Base-by-base conservation (phyloP, 2,329 filamentous ascomycete genomes). In the Aureobasidium sp. region DNA sequence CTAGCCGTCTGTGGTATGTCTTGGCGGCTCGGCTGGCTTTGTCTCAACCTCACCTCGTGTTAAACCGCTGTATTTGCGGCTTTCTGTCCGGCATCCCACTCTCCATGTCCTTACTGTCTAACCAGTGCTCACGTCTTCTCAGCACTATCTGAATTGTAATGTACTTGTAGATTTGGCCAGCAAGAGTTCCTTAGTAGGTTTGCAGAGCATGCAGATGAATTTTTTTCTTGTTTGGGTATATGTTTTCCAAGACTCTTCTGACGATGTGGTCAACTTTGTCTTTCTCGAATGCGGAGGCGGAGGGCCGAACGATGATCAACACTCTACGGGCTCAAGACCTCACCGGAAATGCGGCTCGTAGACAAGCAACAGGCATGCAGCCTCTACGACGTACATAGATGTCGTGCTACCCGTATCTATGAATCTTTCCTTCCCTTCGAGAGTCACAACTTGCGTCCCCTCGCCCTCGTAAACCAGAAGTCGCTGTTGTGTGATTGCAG, bases 301-400 rank as follows among this genome's bases (percentile, higher is more conserved):
- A 61, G 58, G 25, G 58, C 58, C 58, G 58, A 61, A 53, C 47
- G 44, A 37, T 15, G 45, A 60, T 58, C 55, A 48, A 34, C 53
- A 57, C 42, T 47, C 41, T 29, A 27, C 12, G 14, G 41, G 12
- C 29, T n/a, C 29, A 27, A 58, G 55, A 58, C 48, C 55, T 58
- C 55, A 47, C 48, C 55, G 55, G 55, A 39, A 39, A n/a, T 58
- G 55, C 55, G 55, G 55, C 55, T 58, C 31, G n/a, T 48, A 20
- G 42, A 58, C 42, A 47, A 58, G 42, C 48, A 20, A 39, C 22
- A 56, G 42, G 20, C 55, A 58, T 48, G 53, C 53, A 57, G 9
- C 11, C 41, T 36, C 41, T 22, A 41, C 14, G 6, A 59, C 22
- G 15, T 59, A 47, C 56, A 39, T 59, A 49, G 56, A 55, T 39